Percentiles rank a stretch among this genome's conserved stretches.
These are phyloP conservation scores for Linum trigynum DNA, from an alignment of 345 rosid genomes.

Conservation along the genomic window DNA sequence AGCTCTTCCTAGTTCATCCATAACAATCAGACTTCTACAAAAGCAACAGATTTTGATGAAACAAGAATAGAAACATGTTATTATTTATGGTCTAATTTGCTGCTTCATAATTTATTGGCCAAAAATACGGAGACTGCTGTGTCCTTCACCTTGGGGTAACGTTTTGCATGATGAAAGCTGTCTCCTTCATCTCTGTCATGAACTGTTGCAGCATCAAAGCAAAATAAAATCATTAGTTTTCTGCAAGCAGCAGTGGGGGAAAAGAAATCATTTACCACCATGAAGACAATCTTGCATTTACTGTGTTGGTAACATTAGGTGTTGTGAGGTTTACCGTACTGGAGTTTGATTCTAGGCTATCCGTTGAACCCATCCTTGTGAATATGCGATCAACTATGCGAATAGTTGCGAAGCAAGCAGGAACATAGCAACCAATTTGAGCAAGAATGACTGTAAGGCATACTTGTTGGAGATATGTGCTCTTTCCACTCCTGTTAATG, in stretches of 20 bases:
- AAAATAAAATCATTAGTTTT: background rate
- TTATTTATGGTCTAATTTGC: background rate
- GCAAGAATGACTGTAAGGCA: slow-evolving; percentile 88
- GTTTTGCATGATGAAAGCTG: slow-evolving; percentile 94
- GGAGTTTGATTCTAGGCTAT: slow-evolving; percentile 83
- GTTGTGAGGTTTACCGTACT: slow-evolving; percentile 53
- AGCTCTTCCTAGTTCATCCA: slow-evolving; percentile 99
- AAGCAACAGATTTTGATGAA: background rate
- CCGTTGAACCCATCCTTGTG: slow-evolving; percentile 90
- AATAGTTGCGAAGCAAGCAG: slow-evolving; percentile 73
- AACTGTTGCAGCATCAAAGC: slow-evolving; percentile 38
- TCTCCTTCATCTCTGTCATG: slow-evolving; percentile 99
- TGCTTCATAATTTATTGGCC: background rate
- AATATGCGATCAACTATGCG: slow-evolving; percentile 86
- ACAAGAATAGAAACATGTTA: background rate
- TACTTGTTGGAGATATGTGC: slow-evolving; percentile 97
- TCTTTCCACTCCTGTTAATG: slow-evolving; percentile 79
- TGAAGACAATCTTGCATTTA: background rate
- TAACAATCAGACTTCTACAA: slow-evolving; percentile 70
- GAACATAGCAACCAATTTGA: slow-evolving; percentile 94
- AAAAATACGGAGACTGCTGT: slow-evolving; percentile 4
- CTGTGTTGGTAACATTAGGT: background rate
- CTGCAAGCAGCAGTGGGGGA: background rate
- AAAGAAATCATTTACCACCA: background rate
- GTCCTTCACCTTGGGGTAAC: slow-evolving; percentile 52